Evolutionary conservation across 2,329 filamentous ascomycete genomes (phyloP).

Genomic region (Zymoseptoria pseudotritici): DNA sequence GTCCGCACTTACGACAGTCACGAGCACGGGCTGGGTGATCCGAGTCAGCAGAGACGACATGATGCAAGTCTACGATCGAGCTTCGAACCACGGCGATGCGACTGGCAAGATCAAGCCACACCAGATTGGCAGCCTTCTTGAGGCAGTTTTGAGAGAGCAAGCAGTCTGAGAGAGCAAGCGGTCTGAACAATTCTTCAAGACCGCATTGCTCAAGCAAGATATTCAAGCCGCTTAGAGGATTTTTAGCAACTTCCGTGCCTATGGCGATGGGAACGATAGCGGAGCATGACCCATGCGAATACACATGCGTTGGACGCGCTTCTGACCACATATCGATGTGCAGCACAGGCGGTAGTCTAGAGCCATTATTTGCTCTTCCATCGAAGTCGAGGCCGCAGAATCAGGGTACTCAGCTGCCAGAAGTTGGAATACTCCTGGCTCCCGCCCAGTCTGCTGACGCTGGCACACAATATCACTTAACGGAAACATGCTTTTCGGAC

Average conservation of each 20-base stretch:
- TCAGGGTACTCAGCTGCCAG: no score
- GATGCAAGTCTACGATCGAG: conserved; percentile 33
- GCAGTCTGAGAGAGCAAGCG: not conserved
- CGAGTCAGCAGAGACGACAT: conserved; percentile 34
- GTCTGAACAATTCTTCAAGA: not conserved
- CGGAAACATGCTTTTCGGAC: no score
- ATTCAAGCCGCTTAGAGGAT: not conserved
- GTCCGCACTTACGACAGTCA: conserved; percentile 33
- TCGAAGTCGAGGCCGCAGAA: no score
- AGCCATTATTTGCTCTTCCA: no score
- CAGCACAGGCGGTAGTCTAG: not conserved
- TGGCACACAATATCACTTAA: no score
- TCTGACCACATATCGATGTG: not conserved
- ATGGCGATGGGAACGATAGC: not conserved
- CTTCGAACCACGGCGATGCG: conserved; percentile 23
- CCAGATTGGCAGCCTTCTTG: conserved; percentile 33
- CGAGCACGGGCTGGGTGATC: conserved; percentile 38
- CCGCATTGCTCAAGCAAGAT: not conserved
- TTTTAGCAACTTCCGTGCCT: no score
- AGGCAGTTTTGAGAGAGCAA: conserved; percentile 25
- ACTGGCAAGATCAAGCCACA: conserved; percentile 28
- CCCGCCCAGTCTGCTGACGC: no score
- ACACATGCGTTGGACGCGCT: not conserved
- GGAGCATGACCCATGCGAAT: not conserved
- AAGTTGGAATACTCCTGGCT: no score